These are phyloP conservation scores for Trichosporon ovoides DNA, from an alignment of 1,284 basidiomycete species.

Conservation along the genomic window DNA sequence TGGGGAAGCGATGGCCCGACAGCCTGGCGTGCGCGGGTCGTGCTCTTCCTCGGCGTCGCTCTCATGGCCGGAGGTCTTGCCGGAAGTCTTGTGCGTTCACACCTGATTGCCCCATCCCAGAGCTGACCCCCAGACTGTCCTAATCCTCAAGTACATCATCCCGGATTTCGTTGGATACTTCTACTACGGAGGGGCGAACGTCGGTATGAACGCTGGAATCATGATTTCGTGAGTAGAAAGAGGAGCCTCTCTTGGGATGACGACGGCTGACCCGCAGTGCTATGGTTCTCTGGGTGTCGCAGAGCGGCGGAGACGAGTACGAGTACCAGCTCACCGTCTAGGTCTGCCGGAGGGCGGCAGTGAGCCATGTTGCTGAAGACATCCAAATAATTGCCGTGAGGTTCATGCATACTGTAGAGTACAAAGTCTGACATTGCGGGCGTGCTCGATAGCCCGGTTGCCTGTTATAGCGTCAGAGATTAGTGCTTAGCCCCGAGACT, in stretches of 20 bases:
- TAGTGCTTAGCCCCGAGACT: too few relatives aligned
- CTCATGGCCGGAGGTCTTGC: conserved; percentile 94
- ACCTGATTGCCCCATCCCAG: background rate
- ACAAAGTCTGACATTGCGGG: background rate
- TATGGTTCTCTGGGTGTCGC: conserved; percentile 48
- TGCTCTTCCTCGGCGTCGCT: conserved; percentile 93
- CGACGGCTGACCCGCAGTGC: conserved; percentile 29
- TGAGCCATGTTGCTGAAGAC: background rate
- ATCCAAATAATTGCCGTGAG: background rate
- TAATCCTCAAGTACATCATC: conserved; percentile 88
- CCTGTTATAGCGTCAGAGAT: too few relatives aligned
- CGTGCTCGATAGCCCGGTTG: too few relatives aligned
- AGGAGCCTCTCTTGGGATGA: too few relatives aligned
- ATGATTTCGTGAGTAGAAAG: conserved; percentile 60
- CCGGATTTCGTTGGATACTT: conserved; percentile 70
- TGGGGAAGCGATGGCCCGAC: conserved; percentile 61
- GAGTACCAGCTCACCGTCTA: conserved; percentile 50
- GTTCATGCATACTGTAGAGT: background rate
- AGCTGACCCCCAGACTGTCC: conserved; percentile 60
- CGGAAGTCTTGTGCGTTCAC: conserved; percentile 74
- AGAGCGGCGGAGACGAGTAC: conserved; percentile 49
- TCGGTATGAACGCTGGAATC: conserved; percentile 81
- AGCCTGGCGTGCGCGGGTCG: conserved; percentile 82
- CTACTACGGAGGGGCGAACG: conserved; percentile 92
- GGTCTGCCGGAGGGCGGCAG: background rate